Base-by-base conservation (phyloP, 345 rosid species). In the Dimocarpus longan region DNA sequence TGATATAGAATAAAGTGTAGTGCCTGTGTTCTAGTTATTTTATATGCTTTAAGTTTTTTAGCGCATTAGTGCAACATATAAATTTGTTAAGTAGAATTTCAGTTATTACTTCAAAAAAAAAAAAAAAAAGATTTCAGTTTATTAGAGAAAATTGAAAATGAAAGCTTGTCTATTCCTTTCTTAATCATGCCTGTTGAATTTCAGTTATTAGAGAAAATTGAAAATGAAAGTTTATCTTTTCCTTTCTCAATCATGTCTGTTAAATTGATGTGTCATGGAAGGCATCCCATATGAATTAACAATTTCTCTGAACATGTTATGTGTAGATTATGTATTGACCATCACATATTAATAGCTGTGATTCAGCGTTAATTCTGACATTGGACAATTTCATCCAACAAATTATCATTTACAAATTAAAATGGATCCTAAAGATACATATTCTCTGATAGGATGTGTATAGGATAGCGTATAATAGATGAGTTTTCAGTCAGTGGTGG, bases 101-200 rank as follows among this genome's bases (percentile, higher is more conserved):
- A n/a, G n/a, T n/a, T n/a, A n/a, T n/a, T n/a, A n/a, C n/a, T n/a
- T n/a, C n/a, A n/a, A n/a, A n/a, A n/a, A n/a, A n/a, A n/a, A n/a
- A n/a, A n/a, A n/a, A n/a, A n/a, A n/a, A n/a, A 65, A 65, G 78
- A 44, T 66, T 37, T 42, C 10, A 0, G 16, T 26, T 22, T 68
- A 42, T n/a, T 65, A 54, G 46, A 40, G 60, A 70, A 70, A 22
- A 56, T 70, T 56, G 66, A 70, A 12, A 56, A 15, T 37, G 66
- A 28, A 24, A 76, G 73, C 37, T 67, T 24, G 52, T 48, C 46
- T 28, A 9, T 75, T 50, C 48, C 59, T 44, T 48, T 74, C 5
- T 46, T 48, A 48, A 48, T 21, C 19, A 19, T 26, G 62, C 48
- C 37, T 66, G 32, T 76, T 50, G 28, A 15, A 24, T 66, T 37